Evolutionary conservation across 2,329 filamentous ascomycete species (phyloP).

Genomic region (Aspergillus glaucus): DNA sequence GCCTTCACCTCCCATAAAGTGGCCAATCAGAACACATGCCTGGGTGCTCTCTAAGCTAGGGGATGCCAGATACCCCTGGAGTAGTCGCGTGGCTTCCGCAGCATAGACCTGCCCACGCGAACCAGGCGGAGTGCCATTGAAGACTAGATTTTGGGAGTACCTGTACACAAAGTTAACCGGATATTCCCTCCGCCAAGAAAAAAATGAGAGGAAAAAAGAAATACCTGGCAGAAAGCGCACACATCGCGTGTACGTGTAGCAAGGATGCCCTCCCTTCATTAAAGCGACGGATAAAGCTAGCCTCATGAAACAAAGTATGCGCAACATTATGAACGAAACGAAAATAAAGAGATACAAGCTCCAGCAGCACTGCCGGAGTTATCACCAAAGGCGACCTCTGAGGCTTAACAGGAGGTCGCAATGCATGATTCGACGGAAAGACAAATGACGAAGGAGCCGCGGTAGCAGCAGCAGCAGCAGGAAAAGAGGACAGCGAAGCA

Average conservation of each 20-base stretch:
- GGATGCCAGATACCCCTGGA: conserved; percentile 7
- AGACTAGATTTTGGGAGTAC: conserved; percentile 10
- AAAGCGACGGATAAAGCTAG: conserved; percentile 12
- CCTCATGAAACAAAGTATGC: conserved; percentile 17
- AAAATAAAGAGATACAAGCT: conserved; percentile 16
- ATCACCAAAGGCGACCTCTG: conserved; percentile 1
- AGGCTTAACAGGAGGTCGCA: background rate
- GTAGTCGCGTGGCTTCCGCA: conserved; percentile 7
- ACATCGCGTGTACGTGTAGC: conserved; percentile 16
- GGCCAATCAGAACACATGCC: conserved; percentile 11
- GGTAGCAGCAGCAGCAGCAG: too few species aligned
- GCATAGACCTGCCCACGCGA: conserved; percentile 10
- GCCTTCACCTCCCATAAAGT: conserved; percentile 15
- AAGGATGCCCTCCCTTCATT: conserved; percentile 10
- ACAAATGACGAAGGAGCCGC: background rate
- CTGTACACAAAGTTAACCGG: conserved; percentile 4
- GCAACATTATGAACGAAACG: conserved; percentile 17
- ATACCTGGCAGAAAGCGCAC: conserved; percentile 17
- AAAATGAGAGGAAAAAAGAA: background rate
- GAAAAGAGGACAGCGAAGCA: background rate
- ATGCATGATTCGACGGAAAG: background rate
- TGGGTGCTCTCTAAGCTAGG: conserved; percentile 15
- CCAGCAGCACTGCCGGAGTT: conserved; percentile 5
- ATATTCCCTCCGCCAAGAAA: background rate
- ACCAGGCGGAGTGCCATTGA: conserved; percentile 7